Evolutionary conservation across 441 rosid species (phyloP), one percentile per base, ranked within the genome.

Genomic region (Heliophila coronopifolia): DNA sequence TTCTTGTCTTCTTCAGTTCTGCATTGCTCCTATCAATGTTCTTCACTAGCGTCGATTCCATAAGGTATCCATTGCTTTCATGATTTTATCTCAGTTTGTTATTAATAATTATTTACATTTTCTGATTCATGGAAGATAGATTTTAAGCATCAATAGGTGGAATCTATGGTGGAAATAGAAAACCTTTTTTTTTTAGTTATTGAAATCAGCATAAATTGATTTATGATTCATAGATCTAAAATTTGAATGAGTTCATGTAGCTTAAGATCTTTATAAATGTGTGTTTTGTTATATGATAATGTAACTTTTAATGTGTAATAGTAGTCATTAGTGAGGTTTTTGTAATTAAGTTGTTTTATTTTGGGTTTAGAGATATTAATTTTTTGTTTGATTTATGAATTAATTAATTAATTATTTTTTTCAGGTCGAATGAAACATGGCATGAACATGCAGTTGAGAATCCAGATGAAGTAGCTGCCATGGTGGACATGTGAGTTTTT

Each of bases 391-490:
- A 2, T 28, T 43, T 7, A 25, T 14, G 3, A 25, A 5, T 42
- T 15, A 42, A 11, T 22, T 15, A 9, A 43, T 5, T 43, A 1
- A 48, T 61, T 24, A 56, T 63, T 38, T 24, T 44, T 61, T 56
- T 0, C 68, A 68, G 72, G 64, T 62, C 72, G 7, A 63, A 68
- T 50, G 72, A 62, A 38, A 57, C 68, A 51, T 68, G 68, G 72
- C 72, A 68, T 68, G 69, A 59, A 50, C 66, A 68, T 52, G 73
- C 69, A 41, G 63, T 63, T 47, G 58, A 68, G 47, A 49, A 68
- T 10, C 73, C 69, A 35, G 69, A 64, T 2, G 66, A 63, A 54
- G 49, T 64, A 39, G 73, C 69, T 63, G 65, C 70, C 37, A 47
- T 58, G 59, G 73, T 69, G 55, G 66, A 63, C 54, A 69, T 69